phyloP scores from a whole-genome alignment of 2,329 filamentous ascomycete species.

The Alternaria viburni region DNA sequence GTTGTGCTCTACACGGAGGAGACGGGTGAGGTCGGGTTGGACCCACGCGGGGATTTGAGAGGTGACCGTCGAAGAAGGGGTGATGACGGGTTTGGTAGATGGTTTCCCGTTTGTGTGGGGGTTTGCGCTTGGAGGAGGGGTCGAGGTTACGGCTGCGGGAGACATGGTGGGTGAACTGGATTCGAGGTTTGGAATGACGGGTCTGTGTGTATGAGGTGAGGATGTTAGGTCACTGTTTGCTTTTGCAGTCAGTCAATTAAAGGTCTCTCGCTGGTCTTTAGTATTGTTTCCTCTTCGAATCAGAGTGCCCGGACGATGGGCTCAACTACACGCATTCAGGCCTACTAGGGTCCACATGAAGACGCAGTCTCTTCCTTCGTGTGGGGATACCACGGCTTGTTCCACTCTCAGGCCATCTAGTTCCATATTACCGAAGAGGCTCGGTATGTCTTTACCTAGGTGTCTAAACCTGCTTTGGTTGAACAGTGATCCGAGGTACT shows the following conservation, averaged over 20 bases:
- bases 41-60: constrained; percentile 44
- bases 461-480: constrained; percentile 3
- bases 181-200: background rate
- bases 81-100: constrained; percentile 25
- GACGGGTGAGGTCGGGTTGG: constrained; percentile 45
- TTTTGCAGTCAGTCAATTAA: background rate
- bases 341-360: constrained; percentile 14
- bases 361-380: constrained; percentile 2
- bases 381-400: constrained; percentile 14
- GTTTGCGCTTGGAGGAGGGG: constrained; percentile 16
- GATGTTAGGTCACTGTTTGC: background rate
- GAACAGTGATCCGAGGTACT: constrained; percentile 10
- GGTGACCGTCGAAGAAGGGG: constrained; percentile 21
- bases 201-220: background rate
- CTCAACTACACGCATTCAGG: constrained; percentile 2
- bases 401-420: background rate
- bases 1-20: constrained; percentile 48
- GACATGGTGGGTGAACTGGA: constrained; percentile 26
- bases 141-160: constrained; percentile 33
- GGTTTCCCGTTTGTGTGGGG: constrained; percentile 27
- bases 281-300: constrained; percentile 5
- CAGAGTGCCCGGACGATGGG: background rate
- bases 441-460: background rate
- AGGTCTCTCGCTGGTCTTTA: constrained; percentile 12
- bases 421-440: constrained; percentile 22